These are phyloP conservation scores for Quercus rubra DNA, from an alignment of 306 rosid species.

Conservation along the genomic window DNA sequence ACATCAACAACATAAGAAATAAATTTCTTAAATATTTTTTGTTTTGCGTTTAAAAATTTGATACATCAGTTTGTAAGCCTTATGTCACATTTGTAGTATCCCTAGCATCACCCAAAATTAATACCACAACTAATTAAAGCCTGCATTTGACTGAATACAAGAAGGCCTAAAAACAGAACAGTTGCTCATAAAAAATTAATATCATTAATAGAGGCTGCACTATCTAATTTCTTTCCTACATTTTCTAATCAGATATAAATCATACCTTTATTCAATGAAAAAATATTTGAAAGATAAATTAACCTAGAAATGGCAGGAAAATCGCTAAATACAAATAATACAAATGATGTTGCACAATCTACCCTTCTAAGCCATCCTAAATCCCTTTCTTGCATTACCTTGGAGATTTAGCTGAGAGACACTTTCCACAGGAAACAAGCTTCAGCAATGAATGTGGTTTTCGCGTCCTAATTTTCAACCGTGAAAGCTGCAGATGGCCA, in stretches of 20 bases:
- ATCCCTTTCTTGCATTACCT: conserved; percentile 42
- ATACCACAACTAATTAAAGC: neutral
- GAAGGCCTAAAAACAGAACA: conserved; percentile 5
- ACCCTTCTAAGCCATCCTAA: conserved; percentile 41
- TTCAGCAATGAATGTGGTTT: conserved; percentile 71
- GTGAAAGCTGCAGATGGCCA: conserved; percentile 73
- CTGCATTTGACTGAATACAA: neutral
- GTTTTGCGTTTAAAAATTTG: no score
- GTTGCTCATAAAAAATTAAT: conserved; percentile 29
- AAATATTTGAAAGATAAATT: conserved; percentile 45
- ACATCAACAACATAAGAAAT: no score
- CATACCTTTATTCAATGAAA: conserved; percentile 50
- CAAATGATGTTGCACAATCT: conserved; percentile 40
- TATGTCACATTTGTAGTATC: no score
- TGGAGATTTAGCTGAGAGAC: conserved; percentile 72
- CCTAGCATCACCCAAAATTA: no score
- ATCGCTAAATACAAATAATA: conserved; percentile 49
- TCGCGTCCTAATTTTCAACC: conserved; percentile 60
- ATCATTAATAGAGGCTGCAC: conserved; percentile 33
- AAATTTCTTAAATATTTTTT: no score
- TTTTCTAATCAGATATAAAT: conserved; percentile 34
- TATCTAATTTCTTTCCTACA: conserved; percentile 35
- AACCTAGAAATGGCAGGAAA: conserved; percentile 37
- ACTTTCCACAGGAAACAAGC: conserved; percentile 82
- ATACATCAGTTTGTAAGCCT: no score